A percentile compares a stretch with the other conserved stretches of the same genome.
phyloP scores from a whole-genome alignment of 2,329 filamentous ascomycete genomes.

The Cucurbitaria berberidis region DNA sequence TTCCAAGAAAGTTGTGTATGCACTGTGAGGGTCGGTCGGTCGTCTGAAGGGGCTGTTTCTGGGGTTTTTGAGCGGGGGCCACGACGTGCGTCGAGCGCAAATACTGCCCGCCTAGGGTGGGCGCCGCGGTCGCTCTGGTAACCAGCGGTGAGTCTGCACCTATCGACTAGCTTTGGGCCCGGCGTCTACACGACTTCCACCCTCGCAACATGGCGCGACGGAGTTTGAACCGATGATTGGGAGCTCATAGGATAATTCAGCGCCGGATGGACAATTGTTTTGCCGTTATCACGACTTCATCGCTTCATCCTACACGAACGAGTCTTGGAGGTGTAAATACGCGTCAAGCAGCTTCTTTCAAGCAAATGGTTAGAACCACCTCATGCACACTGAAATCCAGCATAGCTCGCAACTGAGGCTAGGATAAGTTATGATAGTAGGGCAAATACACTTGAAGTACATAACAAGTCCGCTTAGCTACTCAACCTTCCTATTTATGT shows the following conservation, averaged over 20 bases:
- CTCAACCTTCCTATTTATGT: constrained; percentile 14
- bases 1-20: constrained; percentile 16
- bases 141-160: neutral
- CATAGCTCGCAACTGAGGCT: too few relatives aligned
- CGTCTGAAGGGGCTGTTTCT: constrained; percentile 18
- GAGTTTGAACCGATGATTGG: neutral
- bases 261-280: neutral
- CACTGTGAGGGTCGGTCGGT: constrained; percentile 16
- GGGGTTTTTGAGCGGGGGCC: constrained; percentile 24
- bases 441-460: too few relatives aligned
- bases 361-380: neutral
- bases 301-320: neutral
- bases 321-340: too few relatives aligned
- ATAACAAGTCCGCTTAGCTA: too few relatives aligned
- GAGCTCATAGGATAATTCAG: neutral
- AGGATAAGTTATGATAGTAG: too few relatives aligned
- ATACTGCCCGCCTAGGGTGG: constrained; percentile 22
- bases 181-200: neutral
- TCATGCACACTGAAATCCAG: too few relatives aligned
- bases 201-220: neutral
- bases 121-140: neutral
- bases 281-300: neutral
- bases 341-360: neutral
- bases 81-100: constrained; percentile 34
- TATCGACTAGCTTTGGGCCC: neutral